These are phyloP conservation scores for Candida sphagnicola DNA, from an alignment of 805 yeast species.

Conservation along the genomic window DNA sequence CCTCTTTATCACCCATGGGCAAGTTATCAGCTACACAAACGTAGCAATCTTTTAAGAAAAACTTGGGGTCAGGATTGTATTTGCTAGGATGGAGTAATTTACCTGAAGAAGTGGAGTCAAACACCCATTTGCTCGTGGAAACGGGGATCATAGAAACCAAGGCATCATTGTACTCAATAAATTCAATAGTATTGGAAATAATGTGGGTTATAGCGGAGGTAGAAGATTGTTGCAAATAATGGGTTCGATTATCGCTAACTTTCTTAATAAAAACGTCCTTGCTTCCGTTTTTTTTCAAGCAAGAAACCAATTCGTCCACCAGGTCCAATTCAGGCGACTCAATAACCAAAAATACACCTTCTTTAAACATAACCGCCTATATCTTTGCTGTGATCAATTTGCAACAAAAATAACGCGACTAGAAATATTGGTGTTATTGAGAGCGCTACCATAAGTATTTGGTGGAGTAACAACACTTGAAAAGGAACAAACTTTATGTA, in stretches of 20 bases:
- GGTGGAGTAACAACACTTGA: no score
- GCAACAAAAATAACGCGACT: background rate
- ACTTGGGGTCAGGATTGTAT: constrained; percentile 69
- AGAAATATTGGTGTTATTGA: no score
- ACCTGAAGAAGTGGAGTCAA: constrained; percentile 38
- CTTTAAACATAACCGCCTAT: constrained; percentile 16
- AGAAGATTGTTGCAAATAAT: constrained; percentile 6
- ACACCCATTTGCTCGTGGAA: constrained; percentile 59
- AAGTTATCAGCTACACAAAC: constrained; percentile 57
- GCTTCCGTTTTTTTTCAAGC: constrained; percentile 19
- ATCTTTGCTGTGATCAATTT: background rate
- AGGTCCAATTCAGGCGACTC: constrained; percentile 13
- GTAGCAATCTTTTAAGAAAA: constrained; percentile 58
- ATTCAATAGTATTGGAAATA: constrained; percentile 48
- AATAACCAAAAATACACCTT: constrained; percentile 17
- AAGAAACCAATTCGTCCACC: constrained; percentile 9
- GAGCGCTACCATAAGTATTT: constrained; percentile 2
- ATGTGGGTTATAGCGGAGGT: constrained; percentile 38
- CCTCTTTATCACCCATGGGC: constrained; percentile 58
- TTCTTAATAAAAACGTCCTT: constrained; percentile 14
- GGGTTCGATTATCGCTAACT: constrained; percentile 7
- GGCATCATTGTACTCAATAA: constrained; percentile 47
- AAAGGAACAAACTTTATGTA: no score
- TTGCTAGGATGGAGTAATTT: constrained; percentile 49
- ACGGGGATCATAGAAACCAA: constrained; percentile 58